phyloP scores from a whole-genome alignment of 2,329 filamentous ascomycete genomes.

The Dactylellina sp. region DNA sequence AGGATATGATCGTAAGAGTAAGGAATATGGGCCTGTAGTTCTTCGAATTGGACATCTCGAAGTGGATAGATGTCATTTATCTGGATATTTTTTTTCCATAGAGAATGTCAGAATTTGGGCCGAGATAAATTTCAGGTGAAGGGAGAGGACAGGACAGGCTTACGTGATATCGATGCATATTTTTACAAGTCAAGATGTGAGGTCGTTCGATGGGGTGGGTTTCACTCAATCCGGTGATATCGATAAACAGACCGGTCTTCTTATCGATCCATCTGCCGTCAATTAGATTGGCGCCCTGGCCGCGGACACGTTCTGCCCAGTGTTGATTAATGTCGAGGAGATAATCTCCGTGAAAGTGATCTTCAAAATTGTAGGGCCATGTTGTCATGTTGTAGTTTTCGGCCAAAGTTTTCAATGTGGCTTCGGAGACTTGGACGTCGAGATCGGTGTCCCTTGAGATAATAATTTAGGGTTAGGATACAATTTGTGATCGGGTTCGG shows the following conservation, averaged over 20 bases:
- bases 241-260: conserved; percentile 80
- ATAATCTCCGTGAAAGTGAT: conserved; percentile 69
- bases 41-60: conserved; percentile 79
- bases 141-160: conserved; percentile 3
- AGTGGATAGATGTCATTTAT: conserved; percentile 80
- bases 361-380: conserved; percentile 66
- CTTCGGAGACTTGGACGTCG: conserved; percentile 79
- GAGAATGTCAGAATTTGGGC: too few relatives aligned
- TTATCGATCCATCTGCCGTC: conserved; percentile 86
- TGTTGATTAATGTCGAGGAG: conserved; percentile 82
- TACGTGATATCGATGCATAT: conserved; percentile 75
- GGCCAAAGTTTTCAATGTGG: conserved; percentile 75
- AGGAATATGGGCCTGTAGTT: conserved; percentile 76
- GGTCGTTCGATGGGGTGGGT: conserved; percentile 71
- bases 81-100: conserved; percentile 50
- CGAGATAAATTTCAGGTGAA: conserved; percentile 2
- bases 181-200: conserved; percentile 82
- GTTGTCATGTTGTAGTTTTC: conserved; percentile 76
- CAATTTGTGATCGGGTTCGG: not conserved
- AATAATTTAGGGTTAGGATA: not conserved
- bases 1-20: conserved; percentile 76
- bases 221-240: conserved; percentile 82
- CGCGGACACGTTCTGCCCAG: conserved; percentile 71
- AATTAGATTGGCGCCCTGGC: conserved; percentile 80
- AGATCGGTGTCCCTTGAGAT: conserved; percentile 71